Conservation (phyloP, 306 rosid genomes). For the Quercus cerris region DNA sequence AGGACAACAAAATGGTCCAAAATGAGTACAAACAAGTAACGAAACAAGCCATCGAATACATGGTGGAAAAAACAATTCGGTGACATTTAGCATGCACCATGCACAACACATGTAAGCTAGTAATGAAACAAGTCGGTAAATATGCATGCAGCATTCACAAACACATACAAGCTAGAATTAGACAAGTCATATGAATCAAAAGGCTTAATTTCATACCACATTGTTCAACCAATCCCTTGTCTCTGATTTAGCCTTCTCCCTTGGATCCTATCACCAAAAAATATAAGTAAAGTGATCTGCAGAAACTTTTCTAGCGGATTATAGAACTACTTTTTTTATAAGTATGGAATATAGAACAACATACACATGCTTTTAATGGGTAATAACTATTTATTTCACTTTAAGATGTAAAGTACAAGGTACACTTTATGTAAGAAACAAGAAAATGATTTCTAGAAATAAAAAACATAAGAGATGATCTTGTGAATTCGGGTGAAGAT, state of each 20-base stretch:
- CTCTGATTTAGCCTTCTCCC: constrained; percentile 95
- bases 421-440: neutral
- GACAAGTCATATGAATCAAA: constrained; percentile 10
- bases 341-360: too few relatives aligned
- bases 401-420: neutral
- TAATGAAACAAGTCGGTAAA: neutral
- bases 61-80: too few relatives aligned
- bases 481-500: neutral
- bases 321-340: neutral
- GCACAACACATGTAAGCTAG: neutral
- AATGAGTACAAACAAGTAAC: neutral
- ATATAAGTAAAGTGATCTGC: neutral
- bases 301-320: neutral
- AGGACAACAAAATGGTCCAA: neutral
- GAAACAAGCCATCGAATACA: neutral
- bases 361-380: neutral
- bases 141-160: neutral
- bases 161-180: neutral
- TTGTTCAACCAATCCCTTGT: constrained; percentile 97
- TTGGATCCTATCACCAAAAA: constrained; percentile 72
- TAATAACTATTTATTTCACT: neutral
- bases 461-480: neutral
- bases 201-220: constrained; percentile 62
- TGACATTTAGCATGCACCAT: too few relatives aligned
- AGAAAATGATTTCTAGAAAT: neutral